Evolutionary conservation across 306 rosid species (phyloP).

Genomic region (Comarum palustre): DNA sequence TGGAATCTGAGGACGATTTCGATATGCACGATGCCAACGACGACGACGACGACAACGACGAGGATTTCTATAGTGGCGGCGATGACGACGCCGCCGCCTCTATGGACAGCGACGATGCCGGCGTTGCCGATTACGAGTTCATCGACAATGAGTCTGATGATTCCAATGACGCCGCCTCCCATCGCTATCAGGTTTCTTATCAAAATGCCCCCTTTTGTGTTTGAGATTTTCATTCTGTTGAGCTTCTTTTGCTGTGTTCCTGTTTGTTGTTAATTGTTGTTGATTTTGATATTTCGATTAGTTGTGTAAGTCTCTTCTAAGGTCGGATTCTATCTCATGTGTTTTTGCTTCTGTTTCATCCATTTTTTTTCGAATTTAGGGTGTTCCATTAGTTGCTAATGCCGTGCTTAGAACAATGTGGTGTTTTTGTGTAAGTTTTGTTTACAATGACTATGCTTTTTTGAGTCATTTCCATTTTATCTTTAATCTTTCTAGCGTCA

Average conservation of each 20-base stretch:
- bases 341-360: no score
- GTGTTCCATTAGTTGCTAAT: no score
- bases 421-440: background rate
- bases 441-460: background rate
- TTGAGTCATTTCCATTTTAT: background rate
- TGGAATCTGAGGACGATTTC: slow-evolving; percentile 62
- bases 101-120: slow-evolving; percentile 60
- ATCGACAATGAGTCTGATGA: slow-evolving; percentile 60
- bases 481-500: background rate
- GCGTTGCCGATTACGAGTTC: slow-evolving; percentile 57
- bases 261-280: background rate
- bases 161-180: slow-evolving; percentile 45
- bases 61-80: slow-evolving; percentile 54
- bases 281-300: slow-evolving; percentile 5
- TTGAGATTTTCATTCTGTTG: background rate
- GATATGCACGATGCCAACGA: slow-evolving; percentile 61
- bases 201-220: no score
- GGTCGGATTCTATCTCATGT: background rate
- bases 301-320: background rate
- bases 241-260: background rate
- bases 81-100: slow-evolving; percentile 48
- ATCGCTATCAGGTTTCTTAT: slow-evolving; percentile 41
- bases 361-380: no score
- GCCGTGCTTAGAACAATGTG: background rate
- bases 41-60: slow-evolving; percentile 51